Conservation (phyloP, 371 early-diverging fungal species). For the Mucor indicus region DNA sequence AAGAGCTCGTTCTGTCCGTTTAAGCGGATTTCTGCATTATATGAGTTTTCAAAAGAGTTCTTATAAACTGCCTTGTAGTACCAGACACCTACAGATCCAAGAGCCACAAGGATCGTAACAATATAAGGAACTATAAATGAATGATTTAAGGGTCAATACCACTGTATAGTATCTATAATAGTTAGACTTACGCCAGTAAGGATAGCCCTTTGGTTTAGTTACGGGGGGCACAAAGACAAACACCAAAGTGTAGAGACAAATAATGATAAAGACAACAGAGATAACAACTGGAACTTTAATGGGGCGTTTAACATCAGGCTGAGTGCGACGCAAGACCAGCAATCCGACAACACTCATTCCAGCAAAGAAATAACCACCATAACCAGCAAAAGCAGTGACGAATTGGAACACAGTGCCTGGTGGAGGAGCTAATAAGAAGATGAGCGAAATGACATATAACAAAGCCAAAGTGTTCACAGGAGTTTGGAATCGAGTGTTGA, state of each 20-base stretch:
- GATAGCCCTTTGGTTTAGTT: slow-evolving; percentile 13
- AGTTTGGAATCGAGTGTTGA: slow-evolving; percentile 19
- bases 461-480: slow-evolving; percentile 14
- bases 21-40: slow-evolving; percentile 17
- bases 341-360: slow-evolving; percentile 19
- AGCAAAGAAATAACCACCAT: slow-evolving; percentile 22
- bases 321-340: slow-evolving; percentile 15
- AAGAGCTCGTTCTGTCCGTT: slow-evolving; percentile 14
- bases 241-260: slow-evolving; percentile 20
- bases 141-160: not conserved
- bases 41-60: slow-evolving; percentile 12
- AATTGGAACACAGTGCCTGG: slow-evolving; percentile 24
- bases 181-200: slow-evolving; percentile 19
- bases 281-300: slow-evolving; percentile 16
- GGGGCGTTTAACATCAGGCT: slow-evolving; percentile 19
- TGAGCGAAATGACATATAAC: slow-evolving; percentile 12
- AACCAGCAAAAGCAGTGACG: slow-evolving; percentile 17
- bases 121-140: slow-evolving; percentile 21
- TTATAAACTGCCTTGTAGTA: slow-evolving; percentile 15
- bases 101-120: slow-evolving; percentile 11
- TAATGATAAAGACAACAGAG: slow-evolving; percentile 13
- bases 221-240: slow-evolving; percentile 24
- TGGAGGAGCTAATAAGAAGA: slow-evolving; percentile 23
- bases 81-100: slow-evolving; percentile 17
- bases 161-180: not conserved